Base-by-base conservation (phyloP, 495 filamentous ascomycete species). In the Opeltia flavorubescens region DNA sequence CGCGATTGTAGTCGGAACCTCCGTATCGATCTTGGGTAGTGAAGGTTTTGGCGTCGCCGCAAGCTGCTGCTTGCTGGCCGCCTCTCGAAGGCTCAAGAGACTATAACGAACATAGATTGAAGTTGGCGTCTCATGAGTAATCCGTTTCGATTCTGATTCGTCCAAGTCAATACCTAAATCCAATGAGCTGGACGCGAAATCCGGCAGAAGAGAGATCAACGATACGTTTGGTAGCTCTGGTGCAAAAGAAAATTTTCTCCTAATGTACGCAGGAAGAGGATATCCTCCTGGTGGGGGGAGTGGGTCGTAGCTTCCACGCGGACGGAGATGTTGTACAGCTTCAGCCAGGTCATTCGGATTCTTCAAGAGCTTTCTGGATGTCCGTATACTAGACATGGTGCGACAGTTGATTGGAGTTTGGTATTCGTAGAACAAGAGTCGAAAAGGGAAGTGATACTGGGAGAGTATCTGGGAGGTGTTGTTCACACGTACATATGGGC, bases 281-380 rank as follows among this genome's bases (percentile, higher is more conserved):
- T 20, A 41, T 12, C 38, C 38, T 41, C 38, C 38, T 41, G 38
- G 38, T 25, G 38, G 38, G 9, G 38, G 38, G 4, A 41, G 38
- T 41, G 38, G 38, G 9, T 41, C 38, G 25, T 41, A 41, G 20
- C 38, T 41, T 12, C 38, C 38, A 41, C 38, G 38, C 4, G 38
- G 38, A 25, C 38, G 38, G 17, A 41, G 38, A 41, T 41, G 38
- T 4, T 25, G 15, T 23, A 25, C 21, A 21, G 6, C 38, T 41
- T 41, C 21, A 5, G 13, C 13, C 18, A 41, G 21, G 21, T 21
- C 5, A 21, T 21, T 41, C 21, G 38, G 13, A 21, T 41, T 25
- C 18, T 41, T 41, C 29, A 6, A 6, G 29, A 31, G 34, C 34
- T 36, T 36, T 6, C 11, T 36, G 12, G 11, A 17, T 18, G 8